These are phyloP conservation scores for Boletus calvinii DNA, from an alignment of 1,284 basidiomycete species.

Conservation along the genomic window DNA sequence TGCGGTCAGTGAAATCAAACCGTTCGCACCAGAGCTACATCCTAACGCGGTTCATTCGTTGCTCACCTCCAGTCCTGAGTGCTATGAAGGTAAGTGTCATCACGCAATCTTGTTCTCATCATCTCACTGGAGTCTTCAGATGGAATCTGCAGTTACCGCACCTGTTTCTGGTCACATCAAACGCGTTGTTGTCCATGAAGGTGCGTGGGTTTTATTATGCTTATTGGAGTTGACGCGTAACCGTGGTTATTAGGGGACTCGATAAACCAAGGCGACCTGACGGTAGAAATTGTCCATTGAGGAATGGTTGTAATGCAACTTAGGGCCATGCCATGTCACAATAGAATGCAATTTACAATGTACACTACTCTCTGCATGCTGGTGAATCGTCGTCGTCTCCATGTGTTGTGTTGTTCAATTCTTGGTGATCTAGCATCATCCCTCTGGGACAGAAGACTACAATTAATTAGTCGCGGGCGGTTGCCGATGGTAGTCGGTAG, in stretches of 20 bases:
- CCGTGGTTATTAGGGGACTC: constrained; percentile 63
- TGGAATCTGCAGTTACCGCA: constrained; percentile 95
- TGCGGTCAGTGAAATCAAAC: constrained; percentile 55
- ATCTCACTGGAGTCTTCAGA: constrained; percentile 48
- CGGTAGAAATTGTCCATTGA: constrained; percentile 80
- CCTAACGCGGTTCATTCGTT: constrained; percentile 10
- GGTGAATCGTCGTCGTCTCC: background rate
- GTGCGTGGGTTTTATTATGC: constrained; percentile 36
- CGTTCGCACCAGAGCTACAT: background rate
- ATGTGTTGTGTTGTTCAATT: background rate
- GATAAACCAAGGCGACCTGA: constrained; percentile 85
- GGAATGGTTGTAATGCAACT: constrained; percentile 8
- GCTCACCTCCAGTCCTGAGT: constrained; percentile 61
- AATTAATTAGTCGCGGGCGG: no score
- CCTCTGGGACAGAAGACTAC: no score
- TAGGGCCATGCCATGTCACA: constrained; percentile 3
- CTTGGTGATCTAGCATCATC: background rate
- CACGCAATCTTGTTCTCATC: constrained; percentile 2
- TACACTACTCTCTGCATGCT: constrained; percentile 21
- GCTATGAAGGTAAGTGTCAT: constrained; percentile 77
- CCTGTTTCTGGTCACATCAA: constrained; percentile 95
- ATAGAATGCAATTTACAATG: constrained; percentile 21
- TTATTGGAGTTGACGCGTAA: constrained; percentile 4
- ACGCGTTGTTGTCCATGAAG: constrained; percentile 86
- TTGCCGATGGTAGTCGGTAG: no score